Evolutionary conservation across 2,329 filamentous ascomycete species (phyloP), one percentile per base, ranked within the genome.

Genomic region (Arachnomyces sp.): DNA sequence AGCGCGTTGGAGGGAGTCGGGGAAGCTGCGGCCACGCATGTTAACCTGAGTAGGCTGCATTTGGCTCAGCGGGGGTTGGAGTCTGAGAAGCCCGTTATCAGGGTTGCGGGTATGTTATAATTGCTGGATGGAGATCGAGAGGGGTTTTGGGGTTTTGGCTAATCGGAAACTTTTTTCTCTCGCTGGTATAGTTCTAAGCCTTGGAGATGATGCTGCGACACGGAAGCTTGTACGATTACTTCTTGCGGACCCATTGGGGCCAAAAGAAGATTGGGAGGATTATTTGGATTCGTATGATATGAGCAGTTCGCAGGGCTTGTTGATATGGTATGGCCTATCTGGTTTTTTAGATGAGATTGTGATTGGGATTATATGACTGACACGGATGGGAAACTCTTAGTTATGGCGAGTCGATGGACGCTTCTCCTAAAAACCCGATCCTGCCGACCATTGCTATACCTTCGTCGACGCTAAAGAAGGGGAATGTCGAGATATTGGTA

Each of bases 161-260:
- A 25, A 28, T 14, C 18, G 30, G 7, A 8, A n/a, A 39, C 35
- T 36, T 34, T 28, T 40, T 39, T 32, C 13, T 31, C 39, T n/a
- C n/a, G n/a, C 12, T 40, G 11, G 14, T n/a, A 31, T 46, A 71
- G 71, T 77, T 3, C 63, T 77, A 14, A 69, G 71, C 7, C 47
- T 75, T 39, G 67, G 72, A 36, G 67, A 71, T 45, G 65, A 68
- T 43, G 54, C 57, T 14, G 67, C 69, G 34, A 74, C 77, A 31
- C 68, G 72, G 47, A 71, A 66, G 47, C 69, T 95, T 7, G 72
- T 88, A 34, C 75, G 80, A 31, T 67, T 89, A 28, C 63, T 87
- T 9, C 66, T 88, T 2, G 80, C 82, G 2, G 84, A 89, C 59
- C 82, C 84, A 3, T 62, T 89, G 48, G 71, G 71, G 29, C 63